Conservation (phyloP, 345 rosid genomes). For the Euphorbia lathyris region DNA sequence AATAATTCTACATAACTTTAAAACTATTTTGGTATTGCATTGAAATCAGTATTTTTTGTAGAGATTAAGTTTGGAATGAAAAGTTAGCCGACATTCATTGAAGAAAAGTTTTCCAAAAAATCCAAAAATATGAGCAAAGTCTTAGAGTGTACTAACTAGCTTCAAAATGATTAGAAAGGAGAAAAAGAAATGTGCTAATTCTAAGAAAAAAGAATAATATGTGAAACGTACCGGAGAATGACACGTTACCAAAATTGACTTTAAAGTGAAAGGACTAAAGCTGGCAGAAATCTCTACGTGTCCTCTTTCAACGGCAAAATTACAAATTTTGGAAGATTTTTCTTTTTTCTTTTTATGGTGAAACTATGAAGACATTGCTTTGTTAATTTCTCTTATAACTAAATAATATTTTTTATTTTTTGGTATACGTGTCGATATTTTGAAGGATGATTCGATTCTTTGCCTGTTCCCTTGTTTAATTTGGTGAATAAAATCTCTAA, state of each 20-base stretch:
- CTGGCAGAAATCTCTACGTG: neutral
- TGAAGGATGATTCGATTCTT: neutral
- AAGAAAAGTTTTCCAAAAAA: no score
- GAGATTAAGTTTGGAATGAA: no score
- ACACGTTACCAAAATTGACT: neutral
- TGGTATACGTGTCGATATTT: neutral
- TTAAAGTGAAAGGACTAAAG: neutral
- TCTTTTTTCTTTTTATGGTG: neutral
- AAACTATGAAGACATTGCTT: neutral
- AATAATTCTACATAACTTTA: no score
- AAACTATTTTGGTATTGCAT: no score
- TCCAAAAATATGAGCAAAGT: no score
- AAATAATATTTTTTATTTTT: neutral
- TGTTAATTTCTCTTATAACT: neutral
- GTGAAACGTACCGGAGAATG: neutral
- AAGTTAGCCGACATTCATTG: no score
- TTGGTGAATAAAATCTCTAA: neutral
- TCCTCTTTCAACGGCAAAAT: neutral
- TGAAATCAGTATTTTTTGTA: no score
- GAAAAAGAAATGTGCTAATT: no score
- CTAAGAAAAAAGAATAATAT: no score
- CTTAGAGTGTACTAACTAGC: no score
- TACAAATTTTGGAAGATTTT: neutral
- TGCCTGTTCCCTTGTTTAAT: neutral
- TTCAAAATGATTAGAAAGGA: no score